Evolutionary conservation across 371 early-diverging fungal species (phyloP).

Genomic region (Apophysomyces ossiformis): DNA sequence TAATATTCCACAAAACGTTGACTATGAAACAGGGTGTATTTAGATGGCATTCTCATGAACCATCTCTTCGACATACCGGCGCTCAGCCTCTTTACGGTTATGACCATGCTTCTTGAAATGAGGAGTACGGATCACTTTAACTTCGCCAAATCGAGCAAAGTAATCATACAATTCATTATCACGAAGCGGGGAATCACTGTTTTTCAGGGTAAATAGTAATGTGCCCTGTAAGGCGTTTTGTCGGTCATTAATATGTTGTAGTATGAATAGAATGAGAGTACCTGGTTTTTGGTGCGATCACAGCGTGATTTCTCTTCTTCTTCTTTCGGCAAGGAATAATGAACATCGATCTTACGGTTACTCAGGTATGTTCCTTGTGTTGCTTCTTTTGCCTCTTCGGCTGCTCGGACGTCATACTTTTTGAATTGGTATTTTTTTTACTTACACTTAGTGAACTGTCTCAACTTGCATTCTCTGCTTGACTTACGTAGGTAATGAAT

Average conservation of each 20-base stretch:
- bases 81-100: constrained; percentile 15
- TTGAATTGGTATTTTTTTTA: neutral
- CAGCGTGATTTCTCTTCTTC: constrained; percentile 52
- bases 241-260: neutral
- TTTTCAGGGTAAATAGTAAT: constrained; percentile 50
- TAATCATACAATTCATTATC: constrained; percentile 45
- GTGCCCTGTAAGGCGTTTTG: constrained; percentile 46
- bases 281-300: constrained; percentile 61
- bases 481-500: constrained; percentile 60
- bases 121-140: constrained; percentile 52
- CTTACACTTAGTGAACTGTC: neutral
- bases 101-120: constrained; percentile 35
- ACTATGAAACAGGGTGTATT: constrained; percentile 23
- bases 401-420: constrained; percentile 59
- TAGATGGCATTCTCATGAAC: too few relatives aligned
- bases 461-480: neutral
- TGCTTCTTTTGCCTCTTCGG: constrained; percentile 51
- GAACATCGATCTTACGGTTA: constrained; percentile 58
- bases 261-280: constrained; percentile 12
- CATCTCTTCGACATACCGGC: constrained; percentile 16
- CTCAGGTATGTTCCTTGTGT: constrained; percentile 46
- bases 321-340: constrained; percentile 63
- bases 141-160: constrained; percentile 53
- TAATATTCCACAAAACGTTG: constrained; percentile 64
- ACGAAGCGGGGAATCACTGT: constrained; percentile 35